phyloP scores from a whole-genome alignment of 345 rosid species.

The Acer saccharum region DNA sequence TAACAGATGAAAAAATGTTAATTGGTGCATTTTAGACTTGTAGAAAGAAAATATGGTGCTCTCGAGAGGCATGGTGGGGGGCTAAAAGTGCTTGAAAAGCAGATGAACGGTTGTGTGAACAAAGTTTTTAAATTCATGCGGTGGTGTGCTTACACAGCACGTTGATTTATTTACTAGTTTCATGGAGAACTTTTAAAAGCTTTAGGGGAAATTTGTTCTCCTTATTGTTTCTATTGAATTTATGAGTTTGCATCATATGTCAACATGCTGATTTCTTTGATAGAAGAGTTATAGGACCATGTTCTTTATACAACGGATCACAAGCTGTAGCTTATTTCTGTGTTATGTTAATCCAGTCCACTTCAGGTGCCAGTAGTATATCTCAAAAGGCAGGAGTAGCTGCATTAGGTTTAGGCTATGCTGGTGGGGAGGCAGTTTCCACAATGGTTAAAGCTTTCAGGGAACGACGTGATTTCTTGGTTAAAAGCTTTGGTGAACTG shows the following conservation, averaged over 20 bases:
- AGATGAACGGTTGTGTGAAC: no score
- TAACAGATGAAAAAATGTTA: no score
- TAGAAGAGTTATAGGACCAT: neutral
- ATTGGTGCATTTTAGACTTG: no score
- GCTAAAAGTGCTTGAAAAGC: no score
- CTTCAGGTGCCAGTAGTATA: slow-evolving; percentile 93
- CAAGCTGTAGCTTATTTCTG: slow-evolving; percentile 10
- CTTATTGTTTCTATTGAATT: neutral
- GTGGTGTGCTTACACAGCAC: neutral
- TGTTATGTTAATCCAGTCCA: slow-evolving; percentile 40
- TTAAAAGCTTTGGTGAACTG: slow-evolving; percentile 71
- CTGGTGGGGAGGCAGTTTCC: slow-evolving; percentile 86
- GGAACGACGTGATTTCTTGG: slow-evolving; percentile 90
- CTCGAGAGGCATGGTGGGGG: no score
- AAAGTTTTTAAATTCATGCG: no score
- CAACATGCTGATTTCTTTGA: neutral
- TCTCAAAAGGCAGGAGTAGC: slow-evolving; percentile 93
- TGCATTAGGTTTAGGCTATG: slow-evolving; percentile 90
- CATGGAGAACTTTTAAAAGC: neutral
- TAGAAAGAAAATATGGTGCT: neutral
- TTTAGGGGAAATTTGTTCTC: neutral
- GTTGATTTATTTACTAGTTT: neutral
- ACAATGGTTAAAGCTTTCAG: slow-evolving; percentile 86
- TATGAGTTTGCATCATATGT: neutral
- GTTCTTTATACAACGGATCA: neutral